Base-by-base conservation (phyloP, 257 asterid species). In the Petrea volubilis region DNA sequence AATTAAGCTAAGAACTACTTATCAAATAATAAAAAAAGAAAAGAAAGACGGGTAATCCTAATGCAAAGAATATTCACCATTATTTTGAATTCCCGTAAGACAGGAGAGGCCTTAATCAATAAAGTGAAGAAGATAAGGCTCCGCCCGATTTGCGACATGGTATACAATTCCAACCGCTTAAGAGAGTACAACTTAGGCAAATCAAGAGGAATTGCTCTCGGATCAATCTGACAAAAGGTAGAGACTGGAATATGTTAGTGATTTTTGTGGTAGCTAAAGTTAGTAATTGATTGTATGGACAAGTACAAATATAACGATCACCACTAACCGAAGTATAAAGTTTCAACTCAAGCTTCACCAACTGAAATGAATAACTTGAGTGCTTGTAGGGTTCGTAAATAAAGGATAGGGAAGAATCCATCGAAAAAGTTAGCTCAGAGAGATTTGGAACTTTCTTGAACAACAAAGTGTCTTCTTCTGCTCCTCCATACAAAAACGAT, bases 281-380 rank as follows among this genome's bases (percentile, higher is more conserved):
- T 18, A 38, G 68, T 41, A 11, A 11, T 61, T 17, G 7, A 12
- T 55, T 18, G 23, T 23, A 61, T 9, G 23, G 40, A 33, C n/a
- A 14, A 61, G 52, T 52, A 61, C 12, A 29, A 13, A 15, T 8
- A 28, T 28, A 57, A 36, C 6, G 27, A 17, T 36, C 6, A 9
- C 9, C 20, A 61, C 67, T 13, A 34, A 59, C 65, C 25, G n/a
- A 0, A 17, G 0, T 6, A 6, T 3, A 14, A 63, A 63, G 9
- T 21, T 43, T 23, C 55, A 41, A 44, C 41, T 13, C 23, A 9
- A 62, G 52, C 43, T 18, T 62, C 68, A 36, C 68, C 52, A 38
- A 52, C 52, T 62, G 68, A 15, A 20, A 55, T 43, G 69, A 63
- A 63, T 63, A 63, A 43, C 69, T 63, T n/a, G 69, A 21, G 69